These are phyloP conservation scores for Phoma sp. DNA, from an alignment of 2,329 filamentous ascomycete genomes.

Conservation along the genomic window DNA sequence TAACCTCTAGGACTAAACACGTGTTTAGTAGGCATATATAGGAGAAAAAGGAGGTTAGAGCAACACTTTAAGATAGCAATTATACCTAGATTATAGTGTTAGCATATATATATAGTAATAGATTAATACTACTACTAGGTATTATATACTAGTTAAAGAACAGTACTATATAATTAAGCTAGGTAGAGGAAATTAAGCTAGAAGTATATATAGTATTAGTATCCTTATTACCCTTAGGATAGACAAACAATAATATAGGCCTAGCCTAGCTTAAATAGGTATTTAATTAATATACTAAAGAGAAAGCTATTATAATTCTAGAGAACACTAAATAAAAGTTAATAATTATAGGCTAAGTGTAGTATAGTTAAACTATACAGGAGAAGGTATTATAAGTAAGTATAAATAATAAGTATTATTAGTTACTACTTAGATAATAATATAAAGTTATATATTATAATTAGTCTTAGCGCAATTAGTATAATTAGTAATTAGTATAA, in stretches of 20 bases:
- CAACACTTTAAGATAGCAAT: background rate
- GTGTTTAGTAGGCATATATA: background rate
- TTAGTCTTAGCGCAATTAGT: no score
- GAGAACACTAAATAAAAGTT: no score
- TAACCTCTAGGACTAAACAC: background rate
- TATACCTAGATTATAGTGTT: background rate
- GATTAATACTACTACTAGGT: background rate
- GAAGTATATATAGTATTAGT: background rate
- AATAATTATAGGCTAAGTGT: no score
- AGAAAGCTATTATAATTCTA: no score
- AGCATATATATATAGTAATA: no score
- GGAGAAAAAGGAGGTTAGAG: background rate
- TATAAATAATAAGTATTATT: no score
- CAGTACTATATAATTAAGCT: background rate
- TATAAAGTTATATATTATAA: no score
- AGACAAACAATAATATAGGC: conserved; percentile 12
- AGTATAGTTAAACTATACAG: no score
- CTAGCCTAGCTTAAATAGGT: conserved; percentile 19
- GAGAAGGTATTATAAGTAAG: no score
- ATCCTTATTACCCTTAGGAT: background rate
- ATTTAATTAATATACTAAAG: conserved; percentile 18
- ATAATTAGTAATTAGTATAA: no score
- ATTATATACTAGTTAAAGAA: background rate
- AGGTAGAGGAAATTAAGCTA: background rate
- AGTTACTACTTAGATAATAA: no score